These are phyloP conservation scores for Sclerotinia subarctica DNA, from an alignment of 2,329 filamentous ascomycete species.

Conservation along the genomic window DNA sequence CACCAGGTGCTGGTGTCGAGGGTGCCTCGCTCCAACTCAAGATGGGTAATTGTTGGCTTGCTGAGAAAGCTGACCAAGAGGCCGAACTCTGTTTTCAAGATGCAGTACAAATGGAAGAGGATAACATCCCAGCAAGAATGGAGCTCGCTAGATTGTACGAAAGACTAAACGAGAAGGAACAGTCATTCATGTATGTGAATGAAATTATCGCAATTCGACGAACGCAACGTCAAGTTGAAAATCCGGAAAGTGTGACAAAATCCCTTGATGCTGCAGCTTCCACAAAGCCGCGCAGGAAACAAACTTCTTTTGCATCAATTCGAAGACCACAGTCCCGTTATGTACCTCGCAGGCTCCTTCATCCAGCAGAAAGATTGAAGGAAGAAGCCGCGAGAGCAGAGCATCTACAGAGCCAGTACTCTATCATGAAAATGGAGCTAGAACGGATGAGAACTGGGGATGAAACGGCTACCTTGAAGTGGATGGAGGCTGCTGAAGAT, in stretches of 20 bases:
- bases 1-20: conserved; percentile 46
- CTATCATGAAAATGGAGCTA: conserved; percentile 44
- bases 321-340: conserved; percentile 11
- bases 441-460: conserved; percentile 38
- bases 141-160: conserved; percentile 85
- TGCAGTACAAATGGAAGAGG: conserved; percentile 67
- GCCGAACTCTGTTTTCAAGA: conserved; percentile 76
- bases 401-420: conserved; percentile 40
- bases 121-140: conserved; percentile 72
- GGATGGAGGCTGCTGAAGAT: conserved; percentile 58
- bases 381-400: conserved; percentile 33
- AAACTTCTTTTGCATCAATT: background rate
- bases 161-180: conserved; percentile 65
- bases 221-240: conserved; percentile 47
- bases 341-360: conserved; percentile 21
- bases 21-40: conserved; percentile 44
- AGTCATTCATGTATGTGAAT: conserved; percentile 73
- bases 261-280: conserved; percentile 18
- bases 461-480: conserved; percentile 38
- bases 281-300: conserved; percentile 10
- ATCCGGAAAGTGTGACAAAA: conserved; percentile 34
- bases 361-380: conserved; percentile 42
- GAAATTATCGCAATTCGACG: conserved; percentile 58
- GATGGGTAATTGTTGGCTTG: conserved; percentile 64
- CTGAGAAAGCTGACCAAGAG: conserved; percentile 58